A percentile compares a stretch with the other conserved stretches of the same genome.
These are phyloP conservation scores for Globisporangium uncinulatum DNA, from an alignment of 352 stramenopile genomes.

Conservation along the genomic window DNA sequence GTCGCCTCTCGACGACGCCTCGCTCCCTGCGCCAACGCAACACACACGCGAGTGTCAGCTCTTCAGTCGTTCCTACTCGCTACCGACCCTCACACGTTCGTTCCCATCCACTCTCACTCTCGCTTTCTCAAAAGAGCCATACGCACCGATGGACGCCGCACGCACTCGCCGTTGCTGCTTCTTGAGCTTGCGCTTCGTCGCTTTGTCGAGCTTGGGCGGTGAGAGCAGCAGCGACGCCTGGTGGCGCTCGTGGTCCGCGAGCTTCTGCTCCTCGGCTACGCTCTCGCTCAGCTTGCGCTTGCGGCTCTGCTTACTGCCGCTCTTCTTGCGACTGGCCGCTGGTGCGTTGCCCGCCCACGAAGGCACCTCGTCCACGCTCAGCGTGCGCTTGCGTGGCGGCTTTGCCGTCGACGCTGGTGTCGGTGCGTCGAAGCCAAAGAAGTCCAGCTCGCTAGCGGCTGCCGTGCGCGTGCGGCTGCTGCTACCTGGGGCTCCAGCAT, in stretches of 20 bases:
- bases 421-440: slow-evolving; percentile 66
- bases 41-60: too few relatives aligned
- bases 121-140: neutral
- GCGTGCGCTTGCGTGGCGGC: slow-evolving; percentile 35
- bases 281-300: slow-evolving; percentile 84
- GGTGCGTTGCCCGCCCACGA: slow-evolving; percentile 49
- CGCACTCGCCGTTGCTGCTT: slow-evolving; percentile 37
- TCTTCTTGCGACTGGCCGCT: slow-evolving; percentile 16
- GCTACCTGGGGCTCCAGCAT: slow-evolving; percentile 7
- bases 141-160: slow-evolving; percentile 28
- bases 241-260: slow-evolving; percentile 61
- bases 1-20: slow-evolving; percentile 11
- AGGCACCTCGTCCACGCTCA: slow-evolving; percentile 68
- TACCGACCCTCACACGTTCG: too few relatives aligned
- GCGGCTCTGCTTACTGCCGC: slow-evolving; percentile 64
- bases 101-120: neutral
- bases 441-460: slow-evolving; percentile 57
- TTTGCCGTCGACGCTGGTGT: slow-evolving; percentile 20
- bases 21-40: slow-evolving; percentile 7
- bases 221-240: slow-evolving; percentile 63
- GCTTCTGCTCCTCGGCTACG: slow-evolving; percentile 58
- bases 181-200: slow-evolving; percentile 31
- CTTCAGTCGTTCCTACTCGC: too few relatives aligned
- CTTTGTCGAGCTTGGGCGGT: slow-evolving; percentile 43
- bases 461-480: slow-evolving; percentile 17